Evolutionary conservation across 768 basidiomycete genomes (phyloP), one percentile per base, ranked within the genome.

Genomic region (Mycena albidolilacea): DNA sequence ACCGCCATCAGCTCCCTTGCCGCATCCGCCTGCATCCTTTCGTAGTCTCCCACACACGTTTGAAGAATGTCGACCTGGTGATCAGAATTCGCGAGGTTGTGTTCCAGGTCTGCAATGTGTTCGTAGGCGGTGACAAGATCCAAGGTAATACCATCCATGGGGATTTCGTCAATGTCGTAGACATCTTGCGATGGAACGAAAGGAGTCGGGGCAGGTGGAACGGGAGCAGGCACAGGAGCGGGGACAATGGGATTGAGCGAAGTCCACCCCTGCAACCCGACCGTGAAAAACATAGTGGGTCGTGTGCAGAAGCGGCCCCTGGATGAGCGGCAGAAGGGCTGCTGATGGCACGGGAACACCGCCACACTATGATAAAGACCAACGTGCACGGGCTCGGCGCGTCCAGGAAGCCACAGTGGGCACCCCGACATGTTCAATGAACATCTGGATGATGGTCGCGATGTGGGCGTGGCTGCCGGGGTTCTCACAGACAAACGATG

Each of bases 281-380:
- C 64, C 64, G 23, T 38, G 38, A 41, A 66, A 66, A 6, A 43
- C 6, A 14, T 55, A 66, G 54, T 66, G 52, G 1, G 64, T n/a
- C 3, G 64, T 55, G 52, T 14, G 5, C 21, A 39, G 11, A 2
- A 21, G 4, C 19, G 64, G 64, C 14, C 3, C 30, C 11, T 52
- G 64, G n/a, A 66, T 44, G 19, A 66, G 54, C 7, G 54, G n/a
- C 12, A 19, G 30, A 30, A 3, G 54, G 9, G 2, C 12, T 55
- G 30, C 12, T 35, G 54, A 4, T 11, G 30, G 30, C 8, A 46
- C 15, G 2, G 52, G 21, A 35, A 35, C 23, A 23, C 9, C 4
- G 3, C 54, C 54, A 2, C 8, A 0, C 54, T 30, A 23, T 23
- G 52, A 7, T 7, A 55, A 14, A 9, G 54, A 14, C 54, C 54